Conservation (phyloP, 345 rosid genomes). For the Bruguiera sexangula region DNA sequence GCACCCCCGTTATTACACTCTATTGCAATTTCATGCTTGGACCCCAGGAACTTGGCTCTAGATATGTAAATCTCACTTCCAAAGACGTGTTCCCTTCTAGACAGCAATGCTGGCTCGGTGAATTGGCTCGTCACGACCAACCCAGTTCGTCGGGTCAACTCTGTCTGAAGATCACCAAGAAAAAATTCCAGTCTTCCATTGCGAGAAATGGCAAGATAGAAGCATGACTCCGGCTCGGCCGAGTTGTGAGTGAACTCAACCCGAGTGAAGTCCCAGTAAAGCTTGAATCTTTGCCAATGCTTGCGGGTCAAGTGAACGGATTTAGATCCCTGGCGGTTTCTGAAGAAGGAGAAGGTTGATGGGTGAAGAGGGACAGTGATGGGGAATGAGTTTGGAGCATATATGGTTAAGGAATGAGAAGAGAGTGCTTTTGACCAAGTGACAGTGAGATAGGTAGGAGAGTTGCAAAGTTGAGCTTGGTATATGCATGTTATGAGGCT, state of each 20-base stretch:
- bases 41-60: constrained; percentile 44
- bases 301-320: constrained; percentile 40
- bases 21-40: constrained; percentile 43
- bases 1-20: constrained; percentile 41
- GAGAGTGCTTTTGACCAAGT: constrained; percentile 49
- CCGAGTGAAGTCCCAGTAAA: constrained; percentile 55
- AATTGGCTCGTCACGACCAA: constrained; percentile 21
- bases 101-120: constrained; percentile 31
- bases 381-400: constrained; percentile 42
- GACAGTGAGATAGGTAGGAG: constrained; percentile 41
- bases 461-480: constrained; percentile 41
- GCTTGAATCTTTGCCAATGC: constrained; percentile 42
- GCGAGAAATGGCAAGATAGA: constrained; percentile 46
- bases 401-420: constrained; percentile 49
- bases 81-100: constrained; percentile 52
- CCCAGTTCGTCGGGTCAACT: constrained; percentile 34
- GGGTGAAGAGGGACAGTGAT: constrained; percentile 45
- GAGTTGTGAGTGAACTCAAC: constrained; percentile 42
- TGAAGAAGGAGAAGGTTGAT: constrained; percentile 46
- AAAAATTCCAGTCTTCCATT: constrained; percentile 41
- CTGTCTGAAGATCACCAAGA: constrained; percentile 43
- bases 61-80: constrained; percentile 39
- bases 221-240: constrained; percentile 48
- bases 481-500: constrained; percentile 47
- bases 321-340: constrained; percentile 48